A percentile compares a stretch with the other conserved stretches of the same genome.
These are phyloP conservation scores for Penicillium diatomitis DNA, from an alignment of 495 filamentous ascomycete genomes.

Conservation along the genomic window DNA sequence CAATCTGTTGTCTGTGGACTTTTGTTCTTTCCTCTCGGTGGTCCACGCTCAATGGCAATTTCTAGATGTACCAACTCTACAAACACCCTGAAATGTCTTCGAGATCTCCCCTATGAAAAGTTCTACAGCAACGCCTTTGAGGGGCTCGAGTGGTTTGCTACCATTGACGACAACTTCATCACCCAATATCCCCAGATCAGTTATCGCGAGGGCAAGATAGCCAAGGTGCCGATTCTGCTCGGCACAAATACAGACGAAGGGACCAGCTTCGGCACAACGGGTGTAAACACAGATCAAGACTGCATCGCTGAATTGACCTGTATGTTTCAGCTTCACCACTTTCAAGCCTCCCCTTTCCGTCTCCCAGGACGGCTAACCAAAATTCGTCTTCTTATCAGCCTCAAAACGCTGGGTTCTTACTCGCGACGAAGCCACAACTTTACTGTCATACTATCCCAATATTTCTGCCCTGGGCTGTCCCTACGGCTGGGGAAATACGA, in stretches of 20 bases:
- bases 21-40: too few species aligned
- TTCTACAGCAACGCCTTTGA: constrained; percentile 45
- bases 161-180: constrained; percentile 45
- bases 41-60: background rate
- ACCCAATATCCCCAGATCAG: constrained; percentile 30
- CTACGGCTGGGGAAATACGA: constrained; percentile 41
- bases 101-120: constrained; percentile 44
- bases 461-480: constrained; percentile 36
- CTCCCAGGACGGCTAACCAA: background rate
- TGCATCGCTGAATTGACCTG: constrained; percentile 32
- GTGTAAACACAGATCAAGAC: constrained; percentile 35
- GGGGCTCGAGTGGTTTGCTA: constrained; percentile 31
- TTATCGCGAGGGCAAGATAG: constrained; percentile 23
- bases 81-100: constrained; percentile 57
- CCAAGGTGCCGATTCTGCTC: constrained; percentile 37
- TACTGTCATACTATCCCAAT: constrained; percentile 31
- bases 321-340: constrained; percentile 4
- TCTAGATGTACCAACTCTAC: constrained; percentile 44
- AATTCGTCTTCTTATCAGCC: constrained; percentile 6
- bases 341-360: background rate
- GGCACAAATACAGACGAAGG: constrained; percentile 44
- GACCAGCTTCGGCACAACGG: constrained; percentile 35
- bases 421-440: constrained; percentile 17
- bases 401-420: constrained; percentile 31
- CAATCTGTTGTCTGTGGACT: too few species aligned